phyloP scores from a whole-genome alignment of 106 monocot species.

The Ottelia alismoides region DNA sequence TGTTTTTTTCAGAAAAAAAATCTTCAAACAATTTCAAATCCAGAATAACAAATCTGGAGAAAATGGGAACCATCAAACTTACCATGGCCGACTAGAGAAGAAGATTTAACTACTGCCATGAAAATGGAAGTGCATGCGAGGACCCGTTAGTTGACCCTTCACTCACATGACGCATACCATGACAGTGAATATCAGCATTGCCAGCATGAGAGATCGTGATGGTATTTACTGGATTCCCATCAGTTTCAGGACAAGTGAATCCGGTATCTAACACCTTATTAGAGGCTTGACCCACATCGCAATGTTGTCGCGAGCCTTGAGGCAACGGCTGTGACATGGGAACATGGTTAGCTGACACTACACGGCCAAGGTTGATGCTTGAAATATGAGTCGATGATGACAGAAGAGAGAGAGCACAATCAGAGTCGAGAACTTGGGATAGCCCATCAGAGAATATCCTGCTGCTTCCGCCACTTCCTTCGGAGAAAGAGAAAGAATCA shows the following conservation, averaged over 20 bases:
- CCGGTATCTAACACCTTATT: constrained; percentile 23
- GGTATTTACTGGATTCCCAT: constrained; percentile 18
- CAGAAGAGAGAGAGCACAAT: constrained; percentile 99
- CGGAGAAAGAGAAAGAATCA: constrained; percentile 21
- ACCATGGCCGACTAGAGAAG: too few relatives aligned
- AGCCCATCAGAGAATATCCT: constrained; percentile 37
- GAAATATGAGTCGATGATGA: constrained; percentile 58
- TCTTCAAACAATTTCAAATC: too few relatives aligned
- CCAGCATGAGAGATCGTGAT: constrained; percentile 24
- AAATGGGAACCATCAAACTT: too few relatives aligned
- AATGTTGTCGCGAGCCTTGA: constrained; percentile 15
- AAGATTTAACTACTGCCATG: constrained; percentile 58
- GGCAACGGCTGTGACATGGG: constrained; percentile 36
- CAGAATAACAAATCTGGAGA: too few relatives aligned
- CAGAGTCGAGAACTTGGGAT: constrained; percentile 37
- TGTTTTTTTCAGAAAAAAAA: too few relatives aligned
- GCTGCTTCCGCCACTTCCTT: constrained; percentile 17
- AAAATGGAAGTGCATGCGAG: constrained; percentile 37
- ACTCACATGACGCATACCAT: constrained; percentile 27
- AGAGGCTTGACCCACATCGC: constrained; percentile 14
- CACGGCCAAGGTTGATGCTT: constrained; percentile 30
- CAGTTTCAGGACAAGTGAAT: constrained; percentile 42
- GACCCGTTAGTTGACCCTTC: constrained; percentile 28
- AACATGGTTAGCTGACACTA: constrained; percentile 31
- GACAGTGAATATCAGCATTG: constrained; percentile 20